A percentile compares a stretch with the other conserved stretches of the same genome.
Evolutionary conservation across 371 early-diverging fungal genomes (phyloP).

Genomic region (Batkoa obscura): DNA sequence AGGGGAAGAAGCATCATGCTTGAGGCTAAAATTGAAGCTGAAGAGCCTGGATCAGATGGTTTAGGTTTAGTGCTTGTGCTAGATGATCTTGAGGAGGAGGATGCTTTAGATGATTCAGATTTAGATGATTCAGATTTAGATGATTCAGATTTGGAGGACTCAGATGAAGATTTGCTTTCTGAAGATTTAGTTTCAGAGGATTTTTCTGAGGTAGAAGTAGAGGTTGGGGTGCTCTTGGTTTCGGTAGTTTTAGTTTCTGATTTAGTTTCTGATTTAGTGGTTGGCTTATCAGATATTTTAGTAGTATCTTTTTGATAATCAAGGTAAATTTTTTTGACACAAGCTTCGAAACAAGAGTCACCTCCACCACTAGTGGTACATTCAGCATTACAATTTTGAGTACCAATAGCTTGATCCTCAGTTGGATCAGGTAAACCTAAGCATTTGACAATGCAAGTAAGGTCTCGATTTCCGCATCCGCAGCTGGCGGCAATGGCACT

Average conservation of each 20-base stretch:
- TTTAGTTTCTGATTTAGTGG: background rate
- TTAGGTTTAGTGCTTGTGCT: no score
- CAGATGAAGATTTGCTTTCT: background rate
- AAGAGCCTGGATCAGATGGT: no score
- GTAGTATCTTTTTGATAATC: no score
- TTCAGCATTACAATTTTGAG: background rate
- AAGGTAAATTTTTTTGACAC: background rate
- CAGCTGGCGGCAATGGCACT: background rate
- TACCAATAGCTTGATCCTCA: background rate
- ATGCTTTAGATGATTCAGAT: background rate
- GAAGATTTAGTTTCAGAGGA: background rate
- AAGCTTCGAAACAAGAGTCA: background rate
- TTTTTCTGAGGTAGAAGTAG: background rate
- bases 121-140: background rate
- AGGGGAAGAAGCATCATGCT: no score
- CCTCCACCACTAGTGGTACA: background rate
- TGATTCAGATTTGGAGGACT: background rate
- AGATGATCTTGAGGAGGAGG: background rate
- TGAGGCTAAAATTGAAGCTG: no score
- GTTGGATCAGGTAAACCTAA: background rate
- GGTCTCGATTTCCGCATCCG: background rate
- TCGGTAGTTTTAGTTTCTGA: background rate
- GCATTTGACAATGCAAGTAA: background rate
- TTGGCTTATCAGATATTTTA: background rate
- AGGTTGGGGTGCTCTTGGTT: background rate